Percentiles rank a stretch among this genome's conserved stretches.
phyloP scores from a whole-genome alignment of 176 grass and related monocot species.

The Ensete glaucum region DNA sequence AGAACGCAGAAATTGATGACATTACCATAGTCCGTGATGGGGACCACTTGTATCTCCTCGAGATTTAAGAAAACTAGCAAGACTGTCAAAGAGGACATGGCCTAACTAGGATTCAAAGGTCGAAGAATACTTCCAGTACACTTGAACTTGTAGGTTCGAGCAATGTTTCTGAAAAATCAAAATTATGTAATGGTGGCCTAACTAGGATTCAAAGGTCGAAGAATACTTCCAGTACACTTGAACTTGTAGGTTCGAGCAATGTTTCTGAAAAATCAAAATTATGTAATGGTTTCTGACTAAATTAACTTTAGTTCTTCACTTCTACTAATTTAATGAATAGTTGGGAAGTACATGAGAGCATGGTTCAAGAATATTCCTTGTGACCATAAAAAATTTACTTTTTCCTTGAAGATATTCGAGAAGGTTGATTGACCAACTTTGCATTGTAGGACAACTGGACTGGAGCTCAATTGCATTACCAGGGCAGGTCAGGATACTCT shows the following conservation, averaged over 20 bases:
- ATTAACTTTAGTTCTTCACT: neutral
- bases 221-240: neutral
- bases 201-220: neutral
- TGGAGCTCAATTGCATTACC: too few species aligned
- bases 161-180: neutral
- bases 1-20: slow-evolving; percentile 24
- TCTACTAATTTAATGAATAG: too few species aligned
- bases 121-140: neutral
- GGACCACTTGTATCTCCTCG: slow-evolving; percentile 16
- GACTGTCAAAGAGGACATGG: neutral
- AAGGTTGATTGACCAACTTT: too few species aligned
- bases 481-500: too few species aligned
- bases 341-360: too few species aligned
- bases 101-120: neutral
- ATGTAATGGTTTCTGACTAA: neutral
- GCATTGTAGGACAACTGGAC: too few species aligned
- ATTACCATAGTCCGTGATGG: slow-evolving; percentile 16
- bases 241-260: neutral
- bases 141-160: neutral
- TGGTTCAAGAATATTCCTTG: too few species aligned
- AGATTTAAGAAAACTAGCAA: neutral
- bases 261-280: neutral
- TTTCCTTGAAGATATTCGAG: too few species aligned
- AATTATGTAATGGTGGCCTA: neutral
- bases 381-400: too few species aligned